Evolutionary conservation across 176 grass and related monocot species (phyloP), one percentile per base, ranked within the genome.

Genomic region (Aegilops speltoides): DNA sequence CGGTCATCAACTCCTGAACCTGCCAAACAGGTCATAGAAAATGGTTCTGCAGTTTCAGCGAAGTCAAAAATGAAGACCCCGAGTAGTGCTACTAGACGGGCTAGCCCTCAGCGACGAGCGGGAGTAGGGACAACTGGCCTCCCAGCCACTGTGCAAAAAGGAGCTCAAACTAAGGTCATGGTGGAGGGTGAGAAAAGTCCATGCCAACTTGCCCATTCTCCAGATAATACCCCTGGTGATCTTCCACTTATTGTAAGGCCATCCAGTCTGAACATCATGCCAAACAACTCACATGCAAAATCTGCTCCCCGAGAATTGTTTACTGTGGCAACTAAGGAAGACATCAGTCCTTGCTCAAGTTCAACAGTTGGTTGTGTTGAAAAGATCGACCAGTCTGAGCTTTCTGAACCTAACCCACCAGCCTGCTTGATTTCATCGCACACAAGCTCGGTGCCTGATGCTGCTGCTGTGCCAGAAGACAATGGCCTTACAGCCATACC

Each of bases 1-100:
- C 45, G 82, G 50, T 68, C 72, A 83, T 88, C 89, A 80, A 88
- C 80, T 73, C 80, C 90, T 67, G 92, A 85, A 82, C 83, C 85
- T 83, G 76, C 78, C 79, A 96, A 93, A 91, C 82, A 85, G 68
- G 84, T 78, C 16, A 29, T 48, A 66, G 96, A 92, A 68, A 79
- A 91, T 91, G 68, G 64, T 68, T 48, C 56, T 24, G 65, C 64
- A 70, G 60, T 32, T 78, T 83, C 87, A 82, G 48, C 34, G 48
- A 96, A 94, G 86, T 73, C 56, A 69, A 95, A 85, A 61, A 86
- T 68, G 62, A 94, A 73, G 68, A 76, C 87, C n/a, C 25, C 88
- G 60, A 67, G 78, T 20, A 45, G 68, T 87, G 62, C 84, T 25
- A 41, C 79, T 78, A 99, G 87, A 82, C 87, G 88, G 37, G 67